Base-by-base conservation (phyloP, 352 stramenopile species). In the Pythium aristosporum region DNA sequence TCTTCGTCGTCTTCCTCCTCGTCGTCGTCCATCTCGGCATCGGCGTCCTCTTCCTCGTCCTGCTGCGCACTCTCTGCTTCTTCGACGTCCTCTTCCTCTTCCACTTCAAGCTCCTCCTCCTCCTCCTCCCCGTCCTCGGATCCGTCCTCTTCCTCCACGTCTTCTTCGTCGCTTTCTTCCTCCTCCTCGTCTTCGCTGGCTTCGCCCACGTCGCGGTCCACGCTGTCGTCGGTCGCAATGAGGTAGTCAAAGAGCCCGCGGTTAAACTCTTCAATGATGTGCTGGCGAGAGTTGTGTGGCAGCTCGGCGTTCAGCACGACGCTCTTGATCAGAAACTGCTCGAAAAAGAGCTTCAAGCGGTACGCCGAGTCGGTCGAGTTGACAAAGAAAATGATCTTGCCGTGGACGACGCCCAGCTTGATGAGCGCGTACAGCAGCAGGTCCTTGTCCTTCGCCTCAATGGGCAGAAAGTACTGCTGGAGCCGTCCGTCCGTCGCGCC, bases 371-470 rank as follows among this genome's bases (percentile, higher is more conserved):
- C 77, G 70, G 79, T 99, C 83, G 67, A 96, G 79, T 99, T 99
- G 13, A 99, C 97, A 69, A 99, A 99, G 73, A 99, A 98, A 37
- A 99, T 92, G 23, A 97, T 91, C 67, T 98, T 99, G 50, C 97
- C 97, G 64, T 97, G 92, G 36, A 99, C 79, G 34, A 99, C 79
- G 34, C 97, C 89, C 41, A 99, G 89, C 75, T 99, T 99, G 54
- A 99, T 77, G 61, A 99, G 96, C 37, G 98, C 97, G 71, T 99
- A 99, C 41, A 99, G 73, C 39, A 99, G 82, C 59, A 99, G 69
- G 61, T 98, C 93, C 73, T 99, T 99, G 79, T 99, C 97, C 12
- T 72, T 73, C 18, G 77, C 61, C 5, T 80, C 75, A 37, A 99
- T 76, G 4, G 84, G 73, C 28, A 99, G 62, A 71, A 98, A 99